Conservation (phyloP, 1,139 yeast species). For the Yamadazyma jaroonii region DNA sequence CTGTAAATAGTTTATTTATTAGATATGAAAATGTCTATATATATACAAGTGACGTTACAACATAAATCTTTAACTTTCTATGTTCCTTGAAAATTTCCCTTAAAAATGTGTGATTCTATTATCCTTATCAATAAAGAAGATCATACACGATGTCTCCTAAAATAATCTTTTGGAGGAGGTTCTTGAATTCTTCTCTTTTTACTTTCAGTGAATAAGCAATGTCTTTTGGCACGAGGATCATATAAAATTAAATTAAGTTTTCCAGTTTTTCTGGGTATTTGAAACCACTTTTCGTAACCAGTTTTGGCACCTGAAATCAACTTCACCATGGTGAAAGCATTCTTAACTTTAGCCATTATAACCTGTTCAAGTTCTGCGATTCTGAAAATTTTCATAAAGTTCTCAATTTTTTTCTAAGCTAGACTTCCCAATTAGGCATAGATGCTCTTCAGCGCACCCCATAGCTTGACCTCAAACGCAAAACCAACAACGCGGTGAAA, state of each 20-base stretch:
- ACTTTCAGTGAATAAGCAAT: constrained; percentile 84
- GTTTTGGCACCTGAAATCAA: constrained; percentile 83
- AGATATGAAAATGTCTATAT: background rate
- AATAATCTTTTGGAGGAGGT: constrained; percentile 55
- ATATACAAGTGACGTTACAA: constrained; percentile 3
- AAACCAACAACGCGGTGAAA: constrained; percentile 3
- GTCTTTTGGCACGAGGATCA: constrained; percentile 72
- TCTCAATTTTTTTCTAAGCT: constrained; percentile 1
- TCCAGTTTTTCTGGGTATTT: constrained; percentile 79
- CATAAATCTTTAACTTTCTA: background rate
- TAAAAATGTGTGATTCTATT: background rate
- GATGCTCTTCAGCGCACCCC: background rate
- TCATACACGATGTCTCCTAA: constrained; percentile 42
- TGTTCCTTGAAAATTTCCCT: background rate
- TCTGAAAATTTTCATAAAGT: constrained; percentile 5
- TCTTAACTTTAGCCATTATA: constrained; percentile 44
- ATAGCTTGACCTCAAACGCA: background rate
- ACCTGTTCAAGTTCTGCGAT: too few relatives aligned
- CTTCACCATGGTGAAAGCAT: constrained; percentile 48
- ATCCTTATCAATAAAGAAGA: background rate
- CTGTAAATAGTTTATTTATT: constrained; percentile 7
- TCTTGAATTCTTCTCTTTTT: constrained; percentile 81
- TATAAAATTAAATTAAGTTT: constrained; percentile 80
- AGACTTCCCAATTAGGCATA: constrained; percentile 18
- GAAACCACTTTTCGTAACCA: constrained; percentile 77